Percentiles rank a stretch among this genome's conserved stretches.
Conservation (phyloP, 352 stramenopile species). For the Phytopythium helicoides region DNA sequence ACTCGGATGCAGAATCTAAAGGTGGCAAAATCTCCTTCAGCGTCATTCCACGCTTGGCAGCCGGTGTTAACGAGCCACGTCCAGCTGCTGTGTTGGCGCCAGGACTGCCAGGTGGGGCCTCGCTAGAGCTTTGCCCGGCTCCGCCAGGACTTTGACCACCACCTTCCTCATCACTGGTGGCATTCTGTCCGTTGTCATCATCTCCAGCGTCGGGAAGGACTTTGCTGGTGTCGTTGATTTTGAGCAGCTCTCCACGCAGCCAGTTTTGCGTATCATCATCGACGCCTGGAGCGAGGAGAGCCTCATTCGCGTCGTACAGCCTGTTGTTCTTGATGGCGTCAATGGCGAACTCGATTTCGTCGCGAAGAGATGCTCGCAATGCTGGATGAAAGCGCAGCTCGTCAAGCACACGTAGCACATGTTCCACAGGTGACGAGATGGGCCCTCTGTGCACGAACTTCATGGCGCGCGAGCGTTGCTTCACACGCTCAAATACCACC, state of each 20-base stretch:
- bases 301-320: slow-evolving; percentile 79
- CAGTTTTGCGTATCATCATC: slow-evolving; percentile 85
- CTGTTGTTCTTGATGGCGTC: slow-evolving; percentile 87
- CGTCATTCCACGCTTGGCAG: slow-evolving; percentile 32
- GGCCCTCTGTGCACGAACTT: slow-evolving; percentile 67
- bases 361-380: slow-evolving; percentile 41
- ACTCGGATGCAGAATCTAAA: slow-evolving; percentile 56
- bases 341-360: slow-evolving; percentile 79
- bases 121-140: no score
- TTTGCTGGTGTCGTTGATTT: slow-evolving; percentile 64
- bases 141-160: slow-evolving; percentile 2
- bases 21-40: slow-evolving; percentile 65
- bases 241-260: slow-evolving; percentile 75
- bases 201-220: slow-evolving; percentile 47
- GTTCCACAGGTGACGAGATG: slow-evolving; percentile 79
- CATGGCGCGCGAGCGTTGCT: slow-evolving; percentile 73
- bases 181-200: slow-evolving; percentile 11
- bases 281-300: slow-evolving; percentile 64
- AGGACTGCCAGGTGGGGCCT: background rate
- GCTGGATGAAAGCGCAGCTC: slow-evolving; percentile 79
- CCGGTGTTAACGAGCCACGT: slow-evolving; percentile 12
- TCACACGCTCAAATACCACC: slow-evolving; percentile 86
- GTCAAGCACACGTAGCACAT: slow-evolving; percentile 68
- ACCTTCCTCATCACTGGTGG: background rate
- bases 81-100: slow-evolving; percentile 10